Base-by-base conservation (phyloP, 192 early-diverging fungal genomes). In the Dissophora globulifera region DNA sequence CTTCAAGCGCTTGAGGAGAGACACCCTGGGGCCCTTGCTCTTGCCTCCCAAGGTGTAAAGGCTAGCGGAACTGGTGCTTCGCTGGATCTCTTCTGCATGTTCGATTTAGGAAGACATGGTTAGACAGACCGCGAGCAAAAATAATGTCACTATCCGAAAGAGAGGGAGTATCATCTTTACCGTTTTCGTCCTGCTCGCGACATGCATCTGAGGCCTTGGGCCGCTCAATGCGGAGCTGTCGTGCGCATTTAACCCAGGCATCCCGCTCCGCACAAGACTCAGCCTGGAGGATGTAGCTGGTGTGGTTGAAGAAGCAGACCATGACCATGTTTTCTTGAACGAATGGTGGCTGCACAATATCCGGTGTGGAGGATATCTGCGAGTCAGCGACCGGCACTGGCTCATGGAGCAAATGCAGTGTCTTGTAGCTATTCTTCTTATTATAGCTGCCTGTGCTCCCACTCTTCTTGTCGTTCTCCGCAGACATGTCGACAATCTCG, bases 271-370 rank as follows among this genome's bases (percentile, higher is more conserved):
- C 52, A 0, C 29, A 47, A 25, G 47, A 42, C 40, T 66, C 27
- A 2, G 63, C 63, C 26, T 76, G 62, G 11, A 76, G 46, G 45
- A 76, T 76, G 17, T 76, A 76, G 13, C 40, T 65, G 7, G 62
- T 76, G 8, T 76, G 54, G 51, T 76, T 76, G 17, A 61, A 76
- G 42, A 76, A 76, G 22, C 62, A 65, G 23, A 76, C 40, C 71
- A 76, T 76, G 20, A 76, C 71, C 33, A 76, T 65, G 33, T 76
- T 59, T 26, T 65, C 51, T 7, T 65, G 62, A 25, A 59, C 31
- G 10, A 54, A 26, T 30, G 45, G 68, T 4, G 68, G 68, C 19
- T 66, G 41, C 12, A 47, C 41, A 4, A 76, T 27, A 40, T 76
- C 71, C 0, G 62, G 71, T 0, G 71, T 76, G 0, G 71, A 76